These are phyloP conservation scores for Penicillium polonicum DNA, from an alignment of 2,329 filamentous ascomycete species.

Conservation along the genomic window DNA sequence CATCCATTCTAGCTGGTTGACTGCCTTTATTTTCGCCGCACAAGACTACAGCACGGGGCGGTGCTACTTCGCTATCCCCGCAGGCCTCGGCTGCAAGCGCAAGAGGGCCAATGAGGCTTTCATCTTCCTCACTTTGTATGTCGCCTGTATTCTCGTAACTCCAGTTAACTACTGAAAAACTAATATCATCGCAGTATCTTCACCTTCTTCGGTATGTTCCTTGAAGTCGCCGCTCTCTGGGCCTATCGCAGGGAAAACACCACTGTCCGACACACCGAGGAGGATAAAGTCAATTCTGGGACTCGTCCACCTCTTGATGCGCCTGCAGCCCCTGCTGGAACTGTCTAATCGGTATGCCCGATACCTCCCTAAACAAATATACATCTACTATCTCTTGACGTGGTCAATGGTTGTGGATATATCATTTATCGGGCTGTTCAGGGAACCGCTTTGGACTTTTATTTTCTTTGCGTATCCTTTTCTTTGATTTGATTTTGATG, in stretches of 20 bases:
- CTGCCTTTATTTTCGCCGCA: slow-evolving; percentile 49
- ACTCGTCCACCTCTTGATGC: slow-evolving; percentile 21
- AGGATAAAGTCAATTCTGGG: slow-evolving; percentile 26
- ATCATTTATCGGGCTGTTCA: background rate
- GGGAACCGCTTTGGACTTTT: background rate
- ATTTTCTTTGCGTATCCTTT: background rate
- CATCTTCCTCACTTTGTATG: slow-evolving; percentile 49
- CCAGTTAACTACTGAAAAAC: background rate
- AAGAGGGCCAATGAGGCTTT: slow-evolving; percentile 47
- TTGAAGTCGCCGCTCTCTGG: slow-evolving; percentile 41
- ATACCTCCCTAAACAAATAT: background rate
- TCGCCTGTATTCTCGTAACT: background rate
- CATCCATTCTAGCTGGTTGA: slow-evolving; percentile 42
- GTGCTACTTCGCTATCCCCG: slow-evolving; percentile 37
- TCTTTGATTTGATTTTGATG: background rate
- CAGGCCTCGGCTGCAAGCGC: slow-evolving; percentile 32
- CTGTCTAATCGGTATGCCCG: slow-evolving; percentile 4
- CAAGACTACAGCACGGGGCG: slow-evolving; percentile 43
- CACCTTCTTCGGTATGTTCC: slow-evolving; percentile 40
- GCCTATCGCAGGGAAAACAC: slow-evolving; percentile 28
- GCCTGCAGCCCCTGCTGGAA: slow-evolving; percentile 14
- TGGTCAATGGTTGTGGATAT: background rate
- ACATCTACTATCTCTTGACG: background rate
- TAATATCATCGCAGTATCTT: slow-evolving; percentile 37
- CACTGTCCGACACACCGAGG: slow-evolving; percentile 14